These are phyloP conservation scores for Pleurotus giganteus DNA, from an alignment of 768 basidiomycete genomes.

Conservation along the genomic window DNA sequence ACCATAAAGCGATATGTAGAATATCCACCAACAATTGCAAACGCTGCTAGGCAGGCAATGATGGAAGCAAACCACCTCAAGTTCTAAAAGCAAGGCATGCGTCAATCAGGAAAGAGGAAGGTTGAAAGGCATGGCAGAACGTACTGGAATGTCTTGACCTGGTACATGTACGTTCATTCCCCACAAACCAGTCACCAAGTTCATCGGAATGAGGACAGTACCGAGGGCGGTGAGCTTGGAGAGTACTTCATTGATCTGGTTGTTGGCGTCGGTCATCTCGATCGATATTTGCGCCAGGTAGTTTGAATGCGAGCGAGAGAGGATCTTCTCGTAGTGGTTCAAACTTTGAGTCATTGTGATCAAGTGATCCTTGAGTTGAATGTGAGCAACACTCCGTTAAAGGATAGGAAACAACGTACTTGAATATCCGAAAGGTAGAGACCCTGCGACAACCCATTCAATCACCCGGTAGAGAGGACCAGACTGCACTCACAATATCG, in stretches of 20 bases:
- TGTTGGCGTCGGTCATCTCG: conserved; percentile 99
- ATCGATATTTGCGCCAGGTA: conserved; percentile 99
- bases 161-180: conserved; percentile 99
- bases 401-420: conserved; percentile 28
- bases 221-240: conserved; percentile 96
- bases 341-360: conserved; percentile 99
- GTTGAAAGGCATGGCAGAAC: conserved; percentile 16
- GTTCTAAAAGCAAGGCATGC: conserved; percentile 28
- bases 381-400: not conserved
- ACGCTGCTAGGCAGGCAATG: conserved; percentile 73
- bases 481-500: conserved; percentile 69
- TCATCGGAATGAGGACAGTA: conserved; percentile 97
- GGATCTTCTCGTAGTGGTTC: conserved; percentile 99
- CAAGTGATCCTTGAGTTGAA: conserved; percentile 74
- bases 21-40: conserved; percentile 81
- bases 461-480: not conserved
- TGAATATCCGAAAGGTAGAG: conserved; percentile 96
- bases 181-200: conserved; percentile 95
- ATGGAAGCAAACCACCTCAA: conserved; percentile 89
- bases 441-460: conserved; percentile 50
- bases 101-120: not conserved
- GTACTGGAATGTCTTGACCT: conserved; percentile 61
- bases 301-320: conserved; percentile 97
- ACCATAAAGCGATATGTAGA: conserved; percentile 79
- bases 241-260: conserved; percentile 98